Conservation (phyloP, 2,329 filamentous ascomycete genomes). For the Metarhizium robertsii region DNA sequence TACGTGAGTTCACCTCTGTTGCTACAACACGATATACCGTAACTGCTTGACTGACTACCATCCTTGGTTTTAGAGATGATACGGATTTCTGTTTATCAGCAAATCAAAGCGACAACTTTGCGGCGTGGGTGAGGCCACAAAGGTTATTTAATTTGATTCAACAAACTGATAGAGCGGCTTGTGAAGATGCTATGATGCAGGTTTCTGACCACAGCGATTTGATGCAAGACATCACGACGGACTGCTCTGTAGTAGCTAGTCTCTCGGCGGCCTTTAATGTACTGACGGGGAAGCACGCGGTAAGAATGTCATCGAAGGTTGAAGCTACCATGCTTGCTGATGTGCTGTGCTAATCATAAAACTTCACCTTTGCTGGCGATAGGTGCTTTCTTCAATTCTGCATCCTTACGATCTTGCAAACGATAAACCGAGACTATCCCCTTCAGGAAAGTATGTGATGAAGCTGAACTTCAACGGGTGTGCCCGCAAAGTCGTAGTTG, state of each 20-base stretch:
- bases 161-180: constrained; percentile 17
- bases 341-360: not conserved
- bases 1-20: constrained; percentile 39
- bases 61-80: constrained; percentile 46
- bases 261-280: constrained; percentile 72
- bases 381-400: constrained; percentile 65
- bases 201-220: constrained; percentile 60
- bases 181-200: constrained; percentile 42
- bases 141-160: constrained; percentile 43
- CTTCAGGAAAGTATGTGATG: constrained; percentile 82
- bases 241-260: constrained; percentile 95
- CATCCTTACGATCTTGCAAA: constrained; percentile 61
- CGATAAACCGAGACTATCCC: constrained; percentile 53
- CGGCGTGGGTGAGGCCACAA: constrained; percentile 69
- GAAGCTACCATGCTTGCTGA: not conserved
- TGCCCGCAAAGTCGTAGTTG: constrained; percentile 76
- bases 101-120: constrained; percentile 66
- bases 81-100: constrained; percentile 63
- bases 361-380: not conserved
- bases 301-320: constrained; percentile 25
- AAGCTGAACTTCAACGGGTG: constrained; percentile 95
- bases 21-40: not conserved
- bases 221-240: constrained; percentile 89
- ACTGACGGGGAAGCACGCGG: constrained; percentile 58
- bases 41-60: not conserved